Evolutionary conservation across 2,329 filamentous ascomycete species (phyloP).

Genomic region (Microcyclosporella mali): DNA sequence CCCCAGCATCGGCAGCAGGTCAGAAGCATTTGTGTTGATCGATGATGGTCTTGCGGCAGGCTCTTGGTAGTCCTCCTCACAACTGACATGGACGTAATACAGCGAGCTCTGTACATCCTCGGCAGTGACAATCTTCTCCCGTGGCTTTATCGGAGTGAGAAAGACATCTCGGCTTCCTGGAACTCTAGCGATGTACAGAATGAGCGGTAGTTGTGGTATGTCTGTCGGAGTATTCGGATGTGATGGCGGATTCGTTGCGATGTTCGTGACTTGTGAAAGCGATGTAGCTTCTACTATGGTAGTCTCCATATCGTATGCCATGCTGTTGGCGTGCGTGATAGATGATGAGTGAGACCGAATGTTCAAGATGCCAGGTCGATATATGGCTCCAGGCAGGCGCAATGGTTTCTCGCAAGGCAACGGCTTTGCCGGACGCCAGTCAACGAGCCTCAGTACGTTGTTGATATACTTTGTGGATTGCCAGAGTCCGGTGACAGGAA

Average conservation of each 20-base stretch:
- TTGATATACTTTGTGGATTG: no score
- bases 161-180: conserved; percentile 91
- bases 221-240: conserved; percentile 74
- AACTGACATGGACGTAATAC: conserved; percentile 81
- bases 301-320: conserved; percentile 22
- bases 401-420: conserved; percentile 1
- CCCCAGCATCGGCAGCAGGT: conserved; percentile 14
- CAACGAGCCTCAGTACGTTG: no score
- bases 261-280: conserved; percentile 67
- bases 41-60: conserved; percentile 23
- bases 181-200: conserved; percentile 87
- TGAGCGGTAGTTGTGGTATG: conserved; percentile 62
- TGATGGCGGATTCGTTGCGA: conserved; percentile 80
- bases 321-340: no score
- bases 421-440: neutral
- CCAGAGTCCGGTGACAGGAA: no score
- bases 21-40: conserved; percentile 18
- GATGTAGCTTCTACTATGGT: conserved; percentile 69
- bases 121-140: conserved; percentile 78
- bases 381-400: conserved; percentile 6
- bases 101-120: conserved; percentile 82
- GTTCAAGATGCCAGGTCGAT: neutral
- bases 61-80: conserved; percentile 50
- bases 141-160: conserved; percentile 82
- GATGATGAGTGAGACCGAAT: no score